A percentile compares a stretch with the other conserved stretches of the same genome.
phyloP scores from a whole-genome alignment of 306 rosid genomes.

The Cucurbita moschata region DNA sequence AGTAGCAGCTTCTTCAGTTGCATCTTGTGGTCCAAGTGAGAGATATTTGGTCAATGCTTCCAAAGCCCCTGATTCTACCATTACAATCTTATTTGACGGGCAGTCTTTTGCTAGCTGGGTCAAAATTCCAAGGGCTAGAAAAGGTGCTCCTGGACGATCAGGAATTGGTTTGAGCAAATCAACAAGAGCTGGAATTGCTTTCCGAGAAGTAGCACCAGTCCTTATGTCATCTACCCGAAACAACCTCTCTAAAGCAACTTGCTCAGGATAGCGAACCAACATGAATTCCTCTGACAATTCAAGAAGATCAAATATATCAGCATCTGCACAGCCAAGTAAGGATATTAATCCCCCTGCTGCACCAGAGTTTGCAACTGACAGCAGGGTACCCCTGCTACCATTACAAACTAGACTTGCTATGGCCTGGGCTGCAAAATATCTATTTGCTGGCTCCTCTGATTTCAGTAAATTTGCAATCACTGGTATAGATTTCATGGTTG shows the following conservation, averaged over 20 bases:
- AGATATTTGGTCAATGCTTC: slow-evolving; percentile 93
- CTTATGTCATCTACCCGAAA: slow-evolving; percentile 97
- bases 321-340: slow-evolving; percentile 88
- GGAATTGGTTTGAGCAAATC: slow-evolving; percentile 99
- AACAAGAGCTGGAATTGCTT: slow-evolving; percentile 92
- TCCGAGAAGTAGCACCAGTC: slow-evolving; percentile 87
- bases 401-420: slow-evolving; percentile 89
- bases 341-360: slow-evolving; percentile 95
- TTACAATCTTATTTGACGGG: slow-evolving; percentile 73
- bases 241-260: slow-evolving; percentile 88
- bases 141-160: slow-evolving; percentile 98
- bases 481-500: slow-evolving; percentile 71
- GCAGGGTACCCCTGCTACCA: slow-evolving; percentile 96
- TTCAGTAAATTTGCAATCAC: slow-evolving; percentile 71
- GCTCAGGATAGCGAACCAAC: slow-evolving; percentile 82
- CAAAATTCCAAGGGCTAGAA: slow-evolving; percentile 78
- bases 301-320: slow-evolving; percentile 75
- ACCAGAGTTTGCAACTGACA: slow-evolving; percentile 94
- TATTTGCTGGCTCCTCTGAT: slow-evolving; percentile 70
- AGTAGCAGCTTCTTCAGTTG: slow-evolving; percentile 97
- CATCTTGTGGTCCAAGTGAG: slow-evolving; percentile 92
- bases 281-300: slow-evolving; percentile 86
- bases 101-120: slow-evolving; percentile 84
- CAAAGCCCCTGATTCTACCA: slow-evolving; percentile 95
- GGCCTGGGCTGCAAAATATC: slow-evolving; percentile 93